A percentile compares a stretch with the other conserved stretches of the same genome.
Conservation (phyloP, 1,284 basidiomycete species). For the Austroboletus niveus region DNA sequence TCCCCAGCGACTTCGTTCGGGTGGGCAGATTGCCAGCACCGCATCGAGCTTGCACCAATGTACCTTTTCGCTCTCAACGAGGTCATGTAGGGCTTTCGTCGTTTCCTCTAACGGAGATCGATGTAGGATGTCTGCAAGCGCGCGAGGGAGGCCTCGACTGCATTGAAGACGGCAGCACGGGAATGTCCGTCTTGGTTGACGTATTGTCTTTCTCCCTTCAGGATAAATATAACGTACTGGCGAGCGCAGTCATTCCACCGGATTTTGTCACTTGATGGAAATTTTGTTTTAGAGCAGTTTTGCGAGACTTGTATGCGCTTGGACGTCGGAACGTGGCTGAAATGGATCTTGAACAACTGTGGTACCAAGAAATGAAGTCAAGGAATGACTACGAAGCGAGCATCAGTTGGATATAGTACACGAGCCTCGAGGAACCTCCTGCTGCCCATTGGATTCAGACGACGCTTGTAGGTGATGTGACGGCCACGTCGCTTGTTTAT, state of each 20-base stretch:
- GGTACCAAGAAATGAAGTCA: background rate
- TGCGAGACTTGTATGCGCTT: conserved; percentile 90
- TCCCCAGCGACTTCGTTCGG: conserved; percentile 39
- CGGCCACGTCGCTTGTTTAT: too few species aligned
- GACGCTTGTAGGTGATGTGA: too few species aligned
- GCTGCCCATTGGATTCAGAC: too few species aligned
- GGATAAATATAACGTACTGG: too few species aligned
- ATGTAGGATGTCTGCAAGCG: conserved; percentile 45
- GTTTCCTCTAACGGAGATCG: conserved; percentile 47
- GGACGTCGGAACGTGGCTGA: background rate
- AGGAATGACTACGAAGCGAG: background rate
- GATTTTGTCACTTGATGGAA: too few species aligned
- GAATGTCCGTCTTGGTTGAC: conserved; percentile 46
- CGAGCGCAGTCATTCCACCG: too few species aligned
- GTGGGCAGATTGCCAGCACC: conserved; percentile 42
- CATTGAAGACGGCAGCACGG: conserved; percentile 44
- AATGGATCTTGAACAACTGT: conserved; percentile 38
- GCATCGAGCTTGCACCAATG: conserved; percentile 45
- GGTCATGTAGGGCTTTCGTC: conserved; percentile 43
- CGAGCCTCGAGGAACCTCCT: too few species aligned
- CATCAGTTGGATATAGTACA: too few species aligned
- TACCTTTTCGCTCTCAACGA: conserved; percentile 43
- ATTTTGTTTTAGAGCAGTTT: too few species aligned
- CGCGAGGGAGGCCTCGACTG: conserved; percentile 41
- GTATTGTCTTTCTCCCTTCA: conserved; percentile 24